A percentile compares a stretch with the other conserved stretches of the same genome.
phyloP scores from a whole-genome alignment of 495 filamentous ascomycete genomes.

The Podospora fimiseda region DNA sequence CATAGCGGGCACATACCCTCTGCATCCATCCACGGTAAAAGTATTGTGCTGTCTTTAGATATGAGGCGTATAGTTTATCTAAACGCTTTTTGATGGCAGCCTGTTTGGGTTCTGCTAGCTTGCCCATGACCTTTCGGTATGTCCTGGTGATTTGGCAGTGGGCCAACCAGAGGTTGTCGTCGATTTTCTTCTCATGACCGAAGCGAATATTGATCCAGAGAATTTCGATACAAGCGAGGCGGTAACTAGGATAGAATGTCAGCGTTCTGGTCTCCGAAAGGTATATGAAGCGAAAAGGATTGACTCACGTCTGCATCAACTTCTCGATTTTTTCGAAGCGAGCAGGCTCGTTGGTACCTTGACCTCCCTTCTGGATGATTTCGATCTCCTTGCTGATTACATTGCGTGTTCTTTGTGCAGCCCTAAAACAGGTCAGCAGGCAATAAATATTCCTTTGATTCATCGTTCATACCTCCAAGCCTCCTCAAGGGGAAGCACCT shows the following conservation, averaged over 20 bases:
- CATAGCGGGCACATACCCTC: conserved; percentile 62
- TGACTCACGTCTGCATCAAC: conserved; percentile 52
- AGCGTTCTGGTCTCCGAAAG: no score
- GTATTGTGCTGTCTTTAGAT: conserved; percentile 76
- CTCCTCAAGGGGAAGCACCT: conserved; percentile 14
- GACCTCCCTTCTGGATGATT: conserved; percentile 39
- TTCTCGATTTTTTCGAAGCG: conserved; percentile 54
- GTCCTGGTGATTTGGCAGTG: conserved; percentile 70
- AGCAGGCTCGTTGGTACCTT: conserved; percentile 42
- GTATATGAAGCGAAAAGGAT: no score
- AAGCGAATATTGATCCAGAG: conserved; percentile 70
- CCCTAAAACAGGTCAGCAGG: conserved; percentile 14
- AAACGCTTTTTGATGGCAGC: conserved; percentile 73
- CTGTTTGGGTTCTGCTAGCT: conserved; percentile 44
- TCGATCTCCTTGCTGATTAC: conserved; percentile 30
- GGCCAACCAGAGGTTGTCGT: conserved; percentile 68
- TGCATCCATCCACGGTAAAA: conserved; percentile 86
- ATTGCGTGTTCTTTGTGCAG: conserved; percentile 20
- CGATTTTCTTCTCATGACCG: conserved; percentile 56
- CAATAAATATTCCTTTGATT: conserved; percentile 3
- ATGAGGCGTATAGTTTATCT: conserved; percentile 70
- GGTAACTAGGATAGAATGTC: conserved; percentile 53
- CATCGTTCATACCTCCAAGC: conserved; percentile 23
- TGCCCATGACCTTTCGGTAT: conserved; percentile 57
- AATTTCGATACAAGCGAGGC: conserved; percentile 59